Evolutionary conservation across 805 yeast genomes (phyloP), one percentile per base, ranked within the genome.

Genomic region (Sungouiozyma ichnusensis): DNA sequence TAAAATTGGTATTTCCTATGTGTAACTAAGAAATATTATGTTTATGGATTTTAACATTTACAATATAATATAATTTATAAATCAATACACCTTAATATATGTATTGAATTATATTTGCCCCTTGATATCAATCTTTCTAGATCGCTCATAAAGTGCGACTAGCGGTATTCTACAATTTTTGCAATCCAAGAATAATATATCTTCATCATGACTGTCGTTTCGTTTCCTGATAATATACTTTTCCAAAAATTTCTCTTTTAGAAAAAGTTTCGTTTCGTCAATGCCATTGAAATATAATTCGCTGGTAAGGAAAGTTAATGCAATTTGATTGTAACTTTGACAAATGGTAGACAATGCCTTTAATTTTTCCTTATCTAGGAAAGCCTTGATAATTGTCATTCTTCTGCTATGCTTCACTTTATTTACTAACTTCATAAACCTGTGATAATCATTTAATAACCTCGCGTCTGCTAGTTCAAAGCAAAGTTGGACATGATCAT

Each of bases 91-190:
- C n/a, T n/a, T n/a, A n/a, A n/a, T n/a, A n/a, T n/a, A n/a, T n/a
- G n/a, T n/a, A n/a, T n/a, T n/a, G n/a, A 20, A 27, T 29, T 43
- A 51, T 35, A 48, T 47, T 62, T 88, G 97, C 1, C 97, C 97
- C 66, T 88, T 88, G 47, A 90, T 87, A 56, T 88, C 97, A 13
- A 88, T 78, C 54, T 71, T 80, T 45, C 66, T 74, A 50, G 71
- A 65, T 38, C 50, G 61, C 46, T 59, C 61, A 49, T 61, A 67
- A 38, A 54, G 65, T 47, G 45, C 58, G 46, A 64, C 58, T 3
- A 77, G 60, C 0, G 55, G 54, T 0, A 63, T 14, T 44, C 64
- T 56, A 44, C 73, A 58, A 2, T 54, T 46, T 35, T 45, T 57
- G 11, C 67, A 54, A 44, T 65, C 68, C 39, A 66, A 52, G 39